A percentile compares a stretch with the other conserved stretches of the same genome.
Evolutionary conservation across 257 asterid genomes (phyloP).

Genomic region (Orobanche coerulescens): DNA sequence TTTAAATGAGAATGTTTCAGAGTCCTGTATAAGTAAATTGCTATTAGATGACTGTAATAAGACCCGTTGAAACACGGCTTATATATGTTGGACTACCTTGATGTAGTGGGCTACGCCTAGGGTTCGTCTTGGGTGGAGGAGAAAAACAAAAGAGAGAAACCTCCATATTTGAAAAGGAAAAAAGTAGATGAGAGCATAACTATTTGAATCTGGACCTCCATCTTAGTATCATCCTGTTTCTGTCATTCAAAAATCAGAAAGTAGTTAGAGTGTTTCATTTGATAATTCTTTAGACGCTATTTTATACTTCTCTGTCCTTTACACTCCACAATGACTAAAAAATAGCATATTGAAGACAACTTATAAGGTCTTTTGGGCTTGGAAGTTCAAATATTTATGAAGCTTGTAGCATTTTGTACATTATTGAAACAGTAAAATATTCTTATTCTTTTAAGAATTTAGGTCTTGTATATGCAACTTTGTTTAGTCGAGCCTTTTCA

Average conservation of each 20-base stretch:
- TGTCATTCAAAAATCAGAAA: background rate
- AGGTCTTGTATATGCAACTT: too few relatives aligned
- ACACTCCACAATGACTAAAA: background rate
- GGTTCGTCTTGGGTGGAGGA: background rate
- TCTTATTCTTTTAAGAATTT: too few relatives aligned
- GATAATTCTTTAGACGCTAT: background rate
- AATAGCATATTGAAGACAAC: background rate
- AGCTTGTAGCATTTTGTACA: background rate
- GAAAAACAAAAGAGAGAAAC: background rate
- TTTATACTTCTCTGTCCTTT: background rate
- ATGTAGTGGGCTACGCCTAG: background rate
- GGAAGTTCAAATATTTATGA: background rate
- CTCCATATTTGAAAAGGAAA: background rate
- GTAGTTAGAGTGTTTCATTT: background rate
- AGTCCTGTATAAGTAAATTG: background rate
- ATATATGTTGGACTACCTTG: conserved; percentile 1
- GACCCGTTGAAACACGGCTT: background rate
- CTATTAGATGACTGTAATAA: background rate
- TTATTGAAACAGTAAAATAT: background rate
- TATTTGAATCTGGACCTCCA: background rate
- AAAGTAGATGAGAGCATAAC: background rate
- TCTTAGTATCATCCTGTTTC: too few relatives aligned
- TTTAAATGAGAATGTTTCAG: background rate
- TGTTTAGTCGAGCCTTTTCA: too few relatives aligned
- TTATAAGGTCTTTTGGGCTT: background rate